Evolutionary conservation across 2,329 filamentous ascomycete genomes (phyloP).

Genomic region (Neopestalotiopsis clavispora): DNA sequence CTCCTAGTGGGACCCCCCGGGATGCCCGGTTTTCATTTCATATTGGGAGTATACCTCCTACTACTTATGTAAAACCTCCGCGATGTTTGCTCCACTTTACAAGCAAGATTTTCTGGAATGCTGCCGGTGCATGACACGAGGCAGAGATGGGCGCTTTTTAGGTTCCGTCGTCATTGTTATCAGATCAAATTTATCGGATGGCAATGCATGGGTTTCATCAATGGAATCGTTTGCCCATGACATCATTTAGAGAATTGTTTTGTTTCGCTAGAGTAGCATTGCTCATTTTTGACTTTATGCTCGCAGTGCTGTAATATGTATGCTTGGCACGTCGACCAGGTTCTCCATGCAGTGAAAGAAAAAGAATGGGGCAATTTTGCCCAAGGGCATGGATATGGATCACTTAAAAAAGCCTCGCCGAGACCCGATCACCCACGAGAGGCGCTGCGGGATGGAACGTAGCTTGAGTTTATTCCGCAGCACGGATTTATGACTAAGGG

Average conservation of each 20-base stretch:
- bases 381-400: not conserved
- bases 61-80: not conserved
- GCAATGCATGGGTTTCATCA: not conserved
- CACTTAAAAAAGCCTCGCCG: not conserved
- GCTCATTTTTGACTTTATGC: not conserved
- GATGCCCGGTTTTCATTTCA: slow-evolving; percentile 7
- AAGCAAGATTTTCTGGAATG: slow-evolving; percentile 3
- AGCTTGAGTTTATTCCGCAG: not conserved
- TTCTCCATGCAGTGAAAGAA: not conserved
- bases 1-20: not conserved
- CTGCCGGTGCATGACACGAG: not conserved
- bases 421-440: not conserved
- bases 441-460: not conserved
- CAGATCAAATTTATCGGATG: not conserved
- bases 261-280: not conserved
- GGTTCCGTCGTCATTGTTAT: not conserved
- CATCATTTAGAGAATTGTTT: not conserved
- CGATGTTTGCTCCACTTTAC: not conserved
- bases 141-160: not conserved
- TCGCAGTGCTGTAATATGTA: not conserved
- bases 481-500: not conserved
- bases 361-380: not conserved
- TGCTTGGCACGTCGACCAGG: not conserved
- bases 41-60: not conserved
- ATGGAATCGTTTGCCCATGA: not conserved